Base-by-base conservation (phyloP, 1,139 yeast genomes). In the Candida pseudoviswanathii region DNA sequence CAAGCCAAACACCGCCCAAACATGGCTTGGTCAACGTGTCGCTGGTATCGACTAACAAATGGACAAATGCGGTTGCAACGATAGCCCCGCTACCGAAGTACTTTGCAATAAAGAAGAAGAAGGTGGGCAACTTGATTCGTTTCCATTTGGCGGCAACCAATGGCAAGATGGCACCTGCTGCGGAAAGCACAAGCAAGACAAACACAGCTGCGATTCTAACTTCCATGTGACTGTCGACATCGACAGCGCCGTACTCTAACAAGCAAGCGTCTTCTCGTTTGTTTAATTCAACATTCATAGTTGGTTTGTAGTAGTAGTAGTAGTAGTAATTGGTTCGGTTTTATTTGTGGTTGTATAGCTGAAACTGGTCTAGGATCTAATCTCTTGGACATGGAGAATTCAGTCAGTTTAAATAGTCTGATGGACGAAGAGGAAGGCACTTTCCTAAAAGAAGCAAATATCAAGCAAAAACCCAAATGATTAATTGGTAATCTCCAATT, bases 21-120 rank as follows among this genome's bases (percentile, higher is more conserved):
- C 76, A 70, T 9, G 60, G 62, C 44, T 66, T 56, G 2, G 59
- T 51, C 9, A 71, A 60, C 3, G 64, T 55, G 24, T 50, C 54
- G 25, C 54, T 53, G 2, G 71, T 63, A 44, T 69, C 73, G 0
- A 71, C 71, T 33, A 70, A 53, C 30, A 70, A 55, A 49, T 70
- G 75, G 32, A 69, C 63, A 47, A 67, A 70, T 3, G 70, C 74
- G 2, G 74, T 70, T 5, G 73, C 69, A 3, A 69, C 61, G 49
- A 70, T 70, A 27, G 70, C 73, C 0, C 75, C 74, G 45, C 67
- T 63, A 5, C 75, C 75, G 29, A 70, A 54, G 51, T 64, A 68
- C 44, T 63, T 55, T 39, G 67, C 58, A 22, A 62, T 47, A 46
- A 66, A 68, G 49, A 70, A 66, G 5, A 65, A 54, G 64, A 66